phyloP scores from a whole-genome alignment of 495 filamentous ascomycete species.

The Daldinia bambusicola region DNA sequence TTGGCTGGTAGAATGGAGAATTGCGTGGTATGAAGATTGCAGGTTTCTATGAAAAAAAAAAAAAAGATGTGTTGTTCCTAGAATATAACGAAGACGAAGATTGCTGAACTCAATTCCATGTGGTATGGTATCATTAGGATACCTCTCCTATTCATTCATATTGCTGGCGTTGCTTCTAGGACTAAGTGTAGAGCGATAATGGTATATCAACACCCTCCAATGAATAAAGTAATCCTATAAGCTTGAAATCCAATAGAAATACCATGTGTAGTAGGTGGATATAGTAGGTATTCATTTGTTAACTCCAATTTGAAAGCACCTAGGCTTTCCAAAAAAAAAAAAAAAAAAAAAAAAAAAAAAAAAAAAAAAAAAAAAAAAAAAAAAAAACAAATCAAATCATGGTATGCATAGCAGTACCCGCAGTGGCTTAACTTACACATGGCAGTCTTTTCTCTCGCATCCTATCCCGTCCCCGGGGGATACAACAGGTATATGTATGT shows the following conservation, averaged over 20 bases:
- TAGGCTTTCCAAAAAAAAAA: no score
- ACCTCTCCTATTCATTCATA: slow-evolving; percentile 5
- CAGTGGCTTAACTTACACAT: neutral
- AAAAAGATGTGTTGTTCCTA: neutral
- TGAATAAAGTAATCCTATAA: neutral
- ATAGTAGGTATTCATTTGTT: no score
- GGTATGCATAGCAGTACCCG: neutral
- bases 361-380: no score
- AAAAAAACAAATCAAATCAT: no score
- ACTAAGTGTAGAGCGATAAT: slow-evolving; percentile 17
- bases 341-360: no score
- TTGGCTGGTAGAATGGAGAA: neutral
- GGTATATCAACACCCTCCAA: slow-evolving; percentile 16
- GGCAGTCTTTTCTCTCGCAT: no score
- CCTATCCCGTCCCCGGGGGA: neutral
- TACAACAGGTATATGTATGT: no score
- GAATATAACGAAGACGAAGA: slow-evolving; percentile 18
- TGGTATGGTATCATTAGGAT: slow-evolving; percentile 36
- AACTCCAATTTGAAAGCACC: no score
- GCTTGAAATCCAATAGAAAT: no score
- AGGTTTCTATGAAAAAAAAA: no score
- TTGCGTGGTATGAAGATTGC: neutral
- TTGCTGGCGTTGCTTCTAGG: slow-evolving; percentile 17
- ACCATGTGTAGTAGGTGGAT: no score
- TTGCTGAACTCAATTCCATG: neutral